Base-by-base conservation (phyloP, 2,329 filamentous ascomycete species). In the Cladosporium sp. region DNA sequence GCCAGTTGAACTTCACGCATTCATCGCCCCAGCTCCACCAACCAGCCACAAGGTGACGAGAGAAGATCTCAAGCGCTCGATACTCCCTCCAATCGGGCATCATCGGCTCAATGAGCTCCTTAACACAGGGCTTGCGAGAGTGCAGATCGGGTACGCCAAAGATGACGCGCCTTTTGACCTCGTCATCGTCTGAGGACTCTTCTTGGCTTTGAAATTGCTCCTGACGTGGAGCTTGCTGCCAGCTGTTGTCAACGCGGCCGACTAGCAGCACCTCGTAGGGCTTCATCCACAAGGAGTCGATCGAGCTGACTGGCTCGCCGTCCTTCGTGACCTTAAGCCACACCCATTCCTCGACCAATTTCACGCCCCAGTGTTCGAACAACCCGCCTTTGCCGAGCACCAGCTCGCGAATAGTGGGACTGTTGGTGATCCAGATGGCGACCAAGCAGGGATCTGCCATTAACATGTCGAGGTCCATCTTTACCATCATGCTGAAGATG, bases 21-120 rank as follows among this genome's bases (percentile, higher is more conserved):
- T 92, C 83, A 59, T 90, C 78, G 3, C 88, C 88, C 86, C 86
- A 91, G 28, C 80, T 79, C 78, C 83, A 87, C 87, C 88, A 92
- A 0, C 85, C 85, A 7, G 81, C 77, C 1, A 87, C 88, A 42
- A 89, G 70, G 64, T 86, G 82, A 52, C 88, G 77, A 1, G 87
- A 85, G 70, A 92, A 93, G 2, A 91, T 74, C 68, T 93, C 88
- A n/a, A 91, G 71, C 2, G 79, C 86, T 13, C 66, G 63, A 59
- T 82, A 84, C 2, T 72, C 67, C 2, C 63, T 58, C 0, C 62
- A 49, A 22, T 66, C 32, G 2, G 73, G 72, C 28, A 87, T 61
- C n/a, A 83, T 61, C 3, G 75, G 70, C 50, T 79, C 75, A 45
- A 89, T 78, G 18, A 88, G 59, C 2, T 68, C 62, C 55, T 83